These are phyloP conservation scores for Chloranthus sessilifolius DNA, from an alignment of 164 flowering plant species.

Conservation along the genomic window DNA sequence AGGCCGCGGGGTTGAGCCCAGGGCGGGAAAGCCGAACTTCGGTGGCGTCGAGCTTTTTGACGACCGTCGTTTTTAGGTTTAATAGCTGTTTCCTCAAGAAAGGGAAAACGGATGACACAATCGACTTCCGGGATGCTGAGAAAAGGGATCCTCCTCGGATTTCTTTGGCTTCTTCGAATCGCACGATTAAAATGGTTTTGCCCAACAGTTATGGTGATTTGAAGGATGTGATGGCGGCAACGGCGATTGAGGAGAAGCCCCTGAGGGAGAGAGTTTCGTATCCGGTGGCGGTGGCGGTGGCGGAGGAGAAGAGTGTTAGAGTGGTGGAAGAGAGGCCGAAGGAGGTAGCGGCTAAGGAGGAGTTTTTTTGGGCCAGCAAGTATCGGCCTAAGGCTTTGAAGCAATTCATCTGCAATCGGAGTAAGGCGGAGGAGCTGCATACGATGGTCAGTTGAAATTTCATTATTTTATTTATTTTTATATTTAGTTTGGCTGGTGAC, in stretches of 20 bases:
- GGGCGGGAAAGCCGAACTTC: conserved; percentile 1
- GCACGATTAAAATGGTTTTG: no score
- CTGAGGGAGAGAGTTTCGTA: conserved; percentile 51
- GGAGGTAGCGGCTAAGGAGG: background rate
- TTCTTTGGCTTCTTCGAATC: no score
- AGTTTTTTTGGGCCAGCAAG: conserved; percentile 46
- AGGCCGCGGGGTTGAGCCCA: background rate
- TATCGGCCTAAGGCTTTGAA: conserved; percentile 37
- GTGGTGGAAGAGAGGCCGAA: background rate
- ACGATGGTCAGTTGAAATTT: conserved; percentile 23
- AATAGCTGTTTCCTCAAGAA: no score
- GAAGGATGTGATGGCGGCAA: no score
- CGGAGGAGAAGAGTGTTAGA: background rate
- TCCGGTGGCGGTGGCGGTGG: background rate
- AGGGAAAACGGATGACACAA: no score
- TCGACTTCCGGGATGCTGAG: no score
- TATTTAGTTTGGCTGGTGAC: no score
- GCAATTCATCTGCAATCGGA: conserved; percentile 56
- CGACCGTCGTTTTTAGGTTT: background rate
- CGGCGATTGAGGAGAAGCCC: conserved; percentile 26
- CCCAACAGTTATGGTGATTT: no score
- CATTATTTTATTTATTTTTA: no score
- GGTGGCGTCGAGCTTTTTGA: background rate
- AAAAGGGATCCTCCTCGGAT: no score
- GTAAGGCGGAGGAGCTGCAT: conserved; percentile 31